A percentile compares a stretch with the other conserved stretches of the same genome.
Evolutionary conservation across 805 yeast species (phyloP).

Genomic region (Kodamaea leandrae): DNA sequence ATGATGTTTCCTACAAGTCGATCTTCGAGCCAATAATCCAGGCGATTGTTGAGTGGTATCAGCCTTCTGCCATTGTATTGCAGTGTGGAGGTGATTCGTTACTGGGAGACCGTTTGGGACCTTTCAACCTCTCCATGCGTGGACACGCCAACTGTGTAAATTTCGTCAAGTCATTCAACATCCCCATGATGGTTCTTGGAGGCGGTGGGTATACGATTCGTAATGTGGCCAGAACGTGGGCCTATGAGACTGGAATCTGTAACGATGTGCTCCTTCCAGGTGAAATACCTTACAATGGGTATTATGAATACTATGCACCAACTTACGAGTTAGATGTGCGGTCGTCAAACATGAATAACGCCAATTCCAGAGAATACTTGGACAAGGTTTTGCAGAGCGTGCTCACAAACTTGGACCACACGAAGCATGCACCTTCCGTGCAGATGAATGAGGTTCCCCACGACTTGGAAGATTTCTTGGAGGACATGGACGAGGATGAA

Average conservation of each 20-base stretch:
- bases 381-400: conserved; percentile 25
- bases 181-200: conserved; percentile 28
- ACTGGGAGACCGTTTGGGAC: conserved; percentile 28
- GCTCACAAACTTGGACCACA: conserved; percentile 25
- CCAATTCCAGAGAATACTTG: conserved; percentile 27
- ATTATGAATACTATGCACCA: conserved; percentile 31
- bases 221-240: conserved; percentile 29
- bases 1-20: conserved; percentile 26
- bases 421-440: conserved; percentile 28
- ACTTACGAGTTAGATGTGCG: conserved; percentile 29
- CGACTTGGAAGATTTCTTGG: conserved; percentile 24
- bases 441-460: conserved; percentile 28
- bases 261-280: conserved; percentile 22
- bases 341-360: conserved; percentile 27
- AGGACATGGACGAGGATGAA: conserved; percentile 26
- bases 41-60: conserved; percentile 29
- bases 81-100: conserved; percentile 30
- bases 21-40: conserved; percentile 26
- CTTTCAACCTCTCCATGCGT: conserved; percentile 27
- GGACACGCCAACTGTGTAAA: conserved; percentile 30
- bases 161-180: conserved; percentile 23
- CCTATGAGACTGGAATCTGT: conserved; percentile 25
- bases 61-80: conserved; percentile 27
- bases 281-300: conserved; percentile 29
- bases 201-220: conserved; percentile 31